A percentile compares a stretch with the other conserved stretches of the same genome.
phyloP scores from a whole-genome alignment of 139 green algal species.

The Asterochloris erici region DNA sequence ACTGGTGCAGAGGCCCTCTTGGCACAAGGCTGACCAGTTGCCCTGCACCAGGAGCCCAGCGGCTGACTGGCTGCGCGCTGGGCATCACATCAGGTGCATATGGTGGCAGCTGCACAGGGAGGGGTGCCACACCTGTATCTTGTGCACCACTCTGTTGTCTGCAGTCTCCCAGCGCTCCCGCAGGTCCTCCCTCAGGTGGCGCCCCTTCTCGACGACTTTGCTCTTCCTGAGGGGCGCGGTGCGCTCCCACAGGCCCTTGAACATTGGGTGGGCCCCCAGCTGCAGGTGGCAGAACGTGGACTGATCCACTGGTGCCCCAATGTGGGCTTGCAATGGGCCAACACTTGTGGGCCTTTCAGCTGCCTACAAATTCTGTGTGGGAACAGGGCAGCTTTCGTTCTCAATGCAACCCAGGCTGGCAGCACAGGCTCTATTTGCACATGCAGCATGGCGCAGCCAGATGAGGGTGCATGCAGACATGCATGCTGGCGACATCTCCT shows the following conservation, averaged over 20 bases:
- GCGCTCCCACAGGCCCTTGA: conserved; percentile 32
- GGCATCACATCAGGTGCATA: too few species aligned
- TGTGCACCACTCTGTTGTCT: conserved; percentile 88
- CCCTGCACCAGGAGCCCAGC: too few species aligned
- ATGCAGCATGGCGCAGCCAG: background rate
- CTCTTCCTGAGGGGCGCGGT: conserved; percentile 18
- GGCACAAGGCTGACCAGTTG: too few species aligned
- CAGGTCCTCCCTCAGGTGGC: conserved; percentile 79
- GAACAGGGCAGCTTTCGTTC: background rate
- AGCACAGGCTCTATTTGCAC: background rate
- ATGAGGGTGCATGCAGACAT: background rate
- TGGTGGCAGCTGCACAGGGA: too few species aligned
- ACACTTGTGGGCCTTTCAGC: background rate
- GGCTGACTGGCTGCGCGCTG: too few species aligned
- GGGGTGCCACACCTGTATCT: conserved; percentile 65
- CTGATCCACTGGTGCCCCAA: background rate
- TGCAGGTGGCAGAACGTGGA: conserved; percentile 2
- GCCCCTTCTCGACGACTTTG: conserved; percentile 40
- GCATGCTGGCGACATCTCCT: too few species aligned
- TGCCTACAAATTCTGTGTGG: background rate
- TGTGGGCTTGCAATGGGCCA: background rate
- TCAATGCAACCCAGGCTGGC: background rate
- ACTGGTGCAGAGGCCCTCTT: too few species aligned
- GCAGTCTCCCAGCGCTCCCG: conserved; percentile 90
- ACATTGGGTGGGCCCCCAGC: conserved; percentile 46